Evolutionary conservation across 768 basidiomycete species (phyloP).

Genomic region (Macrolepiota albuminosa): DNA sequence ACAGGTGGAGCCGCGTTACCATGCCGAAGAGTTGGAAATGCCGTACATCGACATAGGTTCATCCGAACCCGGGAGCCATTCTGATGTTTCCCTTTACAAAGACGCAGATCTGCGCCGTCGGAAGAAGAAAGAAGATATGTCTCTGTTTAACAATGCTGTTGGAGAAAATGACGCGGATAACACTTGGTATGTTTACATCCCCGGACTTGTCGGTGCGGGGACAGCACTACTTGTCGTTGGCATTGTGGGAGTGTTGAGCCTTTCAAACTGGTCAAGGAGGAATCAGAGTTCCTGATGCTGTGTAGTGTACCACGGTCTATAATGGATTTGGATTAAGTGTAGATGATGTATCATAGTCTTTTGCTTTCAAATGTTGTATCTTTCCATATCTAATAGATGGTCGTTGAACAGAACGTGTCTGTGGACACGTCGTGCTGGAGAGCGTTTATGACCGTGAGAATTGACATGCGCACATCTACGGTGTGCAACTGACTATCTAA

Average conservation of each 20-base stretch:
- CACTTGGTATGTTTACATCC: constrained; percentile 70
- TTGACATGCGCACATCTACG: neutral
- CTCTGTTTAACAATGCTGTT: constrained; percentile 36
- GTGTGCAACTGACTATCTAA: neutral
- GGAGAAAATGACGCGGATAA: constrained; percentile 58
- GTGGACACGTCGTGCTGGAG: neutral
- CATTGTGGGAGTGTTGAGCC: constrained; percentile 72
- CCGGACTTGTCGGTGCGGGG: constrained; percentile 78
- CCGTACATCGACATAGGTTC: constrained; percentile 54
- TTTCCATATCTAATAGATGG: constrained; percentile 4
- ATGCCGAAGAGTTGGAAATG: constrained; percentile 53
- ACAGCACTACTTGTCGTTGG: constrained; percentile 77
- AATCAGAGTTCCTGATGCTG: constrained; percentile 51
- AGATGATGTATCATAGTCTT: constrained; percentile 9
- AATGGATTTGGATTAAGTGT: neutral
- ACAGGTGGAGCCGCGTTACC: constrained; percentile 26
- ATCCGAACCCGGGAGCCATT: constrained; percentile 31
- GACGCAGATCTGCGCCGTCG: constrained; percentile 43
- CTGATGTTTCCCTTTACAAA: constrained; percentile 29
- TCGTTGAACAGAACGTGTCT: neutral
- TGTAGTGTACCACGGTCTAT: neutral
- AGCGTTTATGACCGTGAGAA: neutral
- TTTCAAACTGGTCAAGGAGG: constrained; percentile 65
- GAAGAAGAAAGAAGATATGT: constrained; percentile 53
- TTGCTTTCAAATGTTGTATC: constrained; percentile 2